Percentiles rank a stretch among this genome's conserved stretches.
Evolutionary conservation across 179 eudicot species (phyloP).

Genomic region (Pouteria campechiana): DNA sequence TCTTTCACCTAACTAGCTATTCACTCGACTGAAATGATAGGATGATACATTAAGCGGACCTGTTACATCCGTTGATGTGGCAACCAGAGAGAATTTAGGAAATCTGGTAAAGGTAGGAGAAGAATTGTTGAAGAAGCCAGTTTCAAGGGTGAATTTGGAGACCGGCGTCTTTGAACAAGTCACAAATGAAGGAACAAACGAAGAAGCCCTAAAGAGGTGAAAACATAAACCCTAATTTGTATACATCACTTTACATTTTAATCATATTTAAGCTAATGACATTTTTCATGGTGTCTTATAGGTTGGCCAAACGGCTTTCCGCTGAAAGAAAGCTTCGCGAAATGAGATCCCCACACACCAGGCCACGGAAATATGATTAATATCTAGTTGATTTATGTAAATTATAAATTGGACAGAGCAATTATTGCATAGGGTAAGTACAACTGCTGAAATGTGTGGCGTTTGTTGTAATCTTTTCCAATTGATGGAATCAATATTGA

Average conservation of each 20-base stretch:
- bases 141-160: constrained; percentile 11
- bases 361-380: no score
- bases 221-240: no score
- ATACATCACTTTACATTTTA: neutral
- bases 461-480: no score
- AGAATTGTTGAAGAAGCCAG: constrained; percentile 13
- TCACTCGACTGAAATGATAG: no score
- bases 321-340: constrained; percentile 16
- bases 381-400: no score
- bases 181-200: constrained; percentile 10
- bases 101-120: constrained; percentile 16
- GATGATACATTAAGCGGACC: constrained; percentile 12
- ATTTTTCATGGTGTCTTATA: neutral
- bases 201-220: constrained; percentile 10
- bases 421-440: no score
- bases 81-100: constrained; percentile 6
- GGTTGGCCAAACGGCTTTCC: constrained; percentile 16
- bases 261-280: neutral
- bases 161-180: constrained; percentile 17
- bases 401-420: no score
- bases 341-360: constrained; percentile 18
- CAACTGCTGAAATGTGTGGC: no score
- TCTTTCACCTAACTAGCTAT: no score
- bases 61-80: constrained; percentile 7
- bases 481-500: no score